phyloP scores from a whole-genome alignment of 257 asterid genomes.

The Solanum stenotomum region DNA sequence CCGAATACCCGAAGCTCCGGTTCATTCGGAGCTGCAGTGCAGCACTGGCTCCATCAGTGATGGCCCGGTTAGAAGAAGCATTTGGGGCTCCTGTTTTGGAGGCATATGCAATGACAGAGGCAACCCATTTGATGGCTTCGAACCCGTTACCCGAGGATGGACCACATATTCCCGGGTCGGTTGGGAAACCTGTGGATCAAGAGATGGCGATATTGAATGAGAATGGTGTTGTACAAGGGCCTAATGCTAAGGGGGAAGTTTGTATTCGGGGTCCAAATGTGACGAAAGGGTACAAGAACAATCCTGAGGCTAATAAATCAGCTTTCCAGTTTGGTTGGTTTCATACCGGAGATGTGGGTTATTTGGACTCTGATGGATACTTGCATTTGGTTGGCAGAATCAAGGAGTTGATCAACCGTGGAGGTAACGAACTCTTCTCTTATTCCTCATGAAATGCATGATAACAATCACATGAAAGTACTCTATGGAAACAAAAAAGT shows the following conservation, averaged over 20 bases:
- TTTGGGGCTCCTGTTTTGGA: slow-evolving; percentile 80
- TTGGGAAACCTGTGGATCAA: slow-evolving; percentile 86
- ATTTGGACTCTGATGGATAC: slow-evolving; percentile 65
- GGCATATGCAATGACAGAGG: slow-evolving; percentile 97
- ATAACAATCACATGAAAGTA: neutral
- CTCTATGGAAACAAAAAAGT: neutral
- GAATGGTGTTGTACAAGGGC: slow-evolving; percentile 49
- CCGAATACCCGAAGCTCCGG: slow-evolving; percentile 70
- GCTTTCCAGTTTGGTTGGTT: slow-evolving; percentile 85
- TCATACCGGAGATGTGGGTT: slow-evolving; percentile 82
- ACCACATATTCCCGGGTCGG: slow-evolving; percentile 72
- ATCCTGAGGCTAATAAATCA: slow-evolving; percentile 70
- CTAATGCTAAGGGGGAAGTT: slow-evolving; percentile 63
- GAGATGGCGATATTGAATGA: slow-evolving; percentile 79
- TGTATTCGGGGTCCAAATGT: slow-evolving; percentile 88
- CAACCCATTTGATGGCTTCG: slow-evolving; percentile 80
- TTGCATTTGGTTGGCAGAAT: slow-evolving; percentile 92
- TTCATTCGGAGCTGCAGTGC: slow-evolving; percentile 98
- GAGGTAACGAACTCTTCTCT: slow-evolving; percentile 38
- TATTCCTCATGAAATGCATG: neutral
- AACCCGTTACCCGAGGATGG: slow-evolving; percentile 81
- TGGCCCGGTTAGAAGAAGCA: slow-evolving; percentile 80
- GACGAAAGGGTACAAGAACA: slow-evolving; percentile 76
- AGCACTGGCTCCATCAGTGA: slow-evolving; percentile 75
- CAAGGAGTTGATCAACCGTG: slow-evolving; percentile 87